Base-by-base conservation (phyloP, 2,329 filamentous ascomycete genomes). In the Aureobasidium sp. region DNA sequence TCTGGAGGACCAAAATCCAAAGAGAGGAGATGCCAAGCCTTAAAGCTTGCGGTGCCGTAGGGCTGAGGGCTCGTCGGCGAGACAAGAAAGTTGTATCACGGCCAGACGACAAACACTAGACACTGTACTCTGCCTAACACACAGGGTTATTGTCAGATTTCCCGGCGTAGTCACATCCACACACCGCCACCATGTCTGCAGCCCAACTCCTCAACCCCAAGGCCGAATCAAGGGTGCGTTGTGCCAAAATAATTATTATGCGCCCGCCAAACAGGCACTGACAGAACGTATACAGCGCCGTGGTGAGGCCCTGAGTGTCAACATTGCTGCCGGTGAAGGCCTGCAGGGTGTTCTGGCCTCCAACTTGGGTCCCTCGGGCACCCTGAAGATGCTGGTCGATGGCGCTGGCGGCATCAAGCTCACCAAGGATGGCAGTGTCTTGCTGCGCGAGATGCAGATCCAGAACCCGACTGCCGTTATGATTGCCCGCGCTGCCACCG, bases 141-240 rank as follows among this genome's bases (percentile, higher is more conserved):
- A 34, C 41, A 57, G 55, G 9, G 29, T 48, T 29, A 5, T 17
- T 58, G 55, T 48, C 55, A 51, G 45, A 51, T 41, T 41, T 20
- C 57, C 8, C 25, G 57, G 57, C 57, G 27, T 15, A 41, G 36
- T 51, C 17, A 11, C 27, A 53, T 29, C 2, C 64, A 27, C 48
- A 53, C 36, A 61, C n/a, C 37, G 25, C 63, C 69, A 74, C 61
- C 63, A 97, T 97, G 94, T 97, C 92, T 79, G 94, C 94, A 70
- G 92, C 94, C 73, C 93, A 97, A 81, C 87, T 99, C 73, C 88
- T 99, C 68, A 99, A 99, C 79, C 94, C 94, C 66, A 99, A 99
- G 83, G 94, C 94, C 73, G 94, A 99, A 82, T 97, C 92, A 71
- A 87, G 94, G 79, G 91, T 95, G 82, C 71, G 89, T 67, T 17